phyloP scores from a whole-genome alignment of 2,329 filamentous ascomycete species.

The Colletotrichum simmondsii region DNA sequence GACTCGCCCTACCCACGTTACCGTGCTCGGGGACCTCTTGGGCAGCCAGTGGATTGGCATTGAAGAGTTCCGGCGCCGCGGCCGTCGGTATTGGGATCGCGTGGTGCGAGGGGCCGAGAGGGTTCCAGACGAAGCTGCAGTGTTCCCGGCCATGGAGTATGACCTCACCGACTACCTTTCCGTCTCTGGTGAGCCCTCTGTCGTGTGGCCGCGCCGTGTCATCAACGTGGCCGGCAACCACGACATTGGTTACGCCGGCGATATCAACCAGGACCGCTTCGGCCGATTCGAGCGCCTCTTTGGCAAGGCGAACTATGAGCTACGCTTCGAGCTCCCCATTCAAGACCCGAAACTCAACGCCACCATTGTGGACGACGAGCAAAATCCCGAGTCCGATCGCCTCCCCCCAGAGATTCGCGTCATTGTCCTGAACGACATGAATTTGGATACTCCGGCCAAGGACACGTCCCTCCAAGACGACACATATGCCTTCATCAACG shows the following conservation, averaged over 20 bases:
- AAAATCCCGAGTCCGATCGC: conserved; percentile 58
- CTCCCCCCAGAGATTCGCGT: conserved; percentile 79
- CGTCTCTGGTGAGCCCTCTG: conserved; percentile 46
- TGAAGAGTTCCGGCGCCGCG: conserved; percentile 81
- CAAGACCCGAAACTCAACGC: conserved; percentile 49
- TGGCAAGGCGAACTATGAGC: conserved; percentile 90
- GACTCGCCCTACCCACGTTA: conserved; percentile 85
- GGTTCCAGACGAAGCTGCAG: conserved; percentile 67
- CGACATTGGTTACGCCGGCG: conserved; percentile 95
- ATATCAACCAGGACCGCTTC: conserved; percentile 81
- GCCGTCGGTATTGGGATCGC: conserved; percentile 80
- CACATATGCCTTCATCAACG: conserved; percentile 82
- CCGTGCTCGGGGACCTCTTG: conserved; percentile 89
- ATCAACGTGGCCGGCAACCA: conserved; percentile 96
- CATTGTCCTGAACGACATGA: conserved; percentile 91
- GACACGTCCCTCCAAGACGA: conserved; percentile 74
- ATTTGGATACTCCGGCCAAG: conserved; percentile 85
- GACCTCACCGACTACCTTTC: conserved; percentile 61
- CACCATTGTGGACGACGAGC: conserved; percentile 53
- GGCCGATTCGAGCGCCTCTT: conserved; percentile 86
- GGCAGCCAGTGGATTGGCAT: conserved; percentile 96
- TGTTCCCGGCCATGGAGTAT: conserved; percentile 60
- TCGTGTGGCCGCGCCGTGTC: conserved; percentile 77
- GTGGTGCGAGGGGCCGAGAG: conserved; percentile 78
- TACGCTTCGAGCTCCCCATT: conserved; percentile 74